Evolutionary conservation across 176 grass and related monocot species (phyloP).

Genomic region (Ensete glaucum): DNA sequence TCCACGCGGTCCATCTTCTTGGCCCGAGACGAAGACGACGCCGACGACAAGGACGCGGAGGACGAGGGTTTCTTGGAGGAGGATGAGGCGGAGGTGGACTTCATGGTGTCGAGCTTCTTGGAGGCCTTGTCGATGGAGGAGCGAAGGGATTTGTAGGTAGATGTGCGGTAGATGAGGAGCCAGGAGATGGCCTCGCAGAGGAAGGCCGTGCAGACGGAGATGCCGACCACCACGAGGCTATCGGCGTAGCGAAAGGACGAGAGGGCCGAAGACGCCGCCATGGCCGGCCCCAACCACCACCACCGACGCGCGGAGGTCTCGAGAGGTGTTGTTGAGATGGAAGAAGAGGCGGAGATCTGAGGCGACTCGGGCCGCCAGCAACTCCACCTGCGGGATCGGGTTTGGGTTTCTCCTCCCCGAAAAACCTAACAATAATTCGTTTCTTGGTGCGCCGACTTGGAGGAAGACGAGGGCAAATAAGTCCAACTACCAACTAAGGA

Average conservation of each 20-base stretch:
- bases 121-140: slow-evolving; percentile 85
- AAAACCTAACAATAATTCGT: too few relatives aligned
- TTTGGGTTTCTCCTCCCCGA: too few relatives aligned
- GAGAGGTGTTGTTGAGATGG: background rate
- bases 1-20: slow-evolving; percentile 99
- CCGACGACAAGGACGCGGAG: slow-evolving; percentile 19
- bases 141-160: slow-evolving; percentile 91
- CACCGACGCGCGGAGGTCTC: background rate
- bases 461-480: too few relatives aligned
- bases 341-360: background rate
- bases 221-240: slow-evolving; percentile 61
- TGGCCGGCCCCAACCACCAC: background rate
- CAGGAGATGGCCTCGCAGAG: slow-evolving; percentile 94
- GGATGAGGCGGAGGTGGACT: slow-evolving; percentile 29
- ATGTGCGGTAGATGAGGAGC: slow-evolving; percentile 97
- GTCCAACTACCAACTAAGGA: too few relatives aligned
- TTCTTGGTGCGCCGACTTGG: too few relatives aligned
- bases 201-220: slow-evolving; percentile 65
- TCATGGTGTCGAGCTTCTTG: slow-evolving; percentile 90
- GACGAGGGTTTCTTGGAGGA: slow-evolving; percentile 1
- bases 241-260: slow-evolving; percentile 62
- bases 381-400: too few relatives aligned
- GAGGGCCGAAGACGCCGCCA: slow-evolving; percentile 41
- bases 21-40: slow-evolving; percentile 35
- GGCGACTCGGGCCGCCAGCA: background rate